Evolutionary conservation across 1,139 yeast species (phyloP), one percentile per base, ranked within the genome.

Genomic region (Barnettozyma hawaiiensis): DNA sequence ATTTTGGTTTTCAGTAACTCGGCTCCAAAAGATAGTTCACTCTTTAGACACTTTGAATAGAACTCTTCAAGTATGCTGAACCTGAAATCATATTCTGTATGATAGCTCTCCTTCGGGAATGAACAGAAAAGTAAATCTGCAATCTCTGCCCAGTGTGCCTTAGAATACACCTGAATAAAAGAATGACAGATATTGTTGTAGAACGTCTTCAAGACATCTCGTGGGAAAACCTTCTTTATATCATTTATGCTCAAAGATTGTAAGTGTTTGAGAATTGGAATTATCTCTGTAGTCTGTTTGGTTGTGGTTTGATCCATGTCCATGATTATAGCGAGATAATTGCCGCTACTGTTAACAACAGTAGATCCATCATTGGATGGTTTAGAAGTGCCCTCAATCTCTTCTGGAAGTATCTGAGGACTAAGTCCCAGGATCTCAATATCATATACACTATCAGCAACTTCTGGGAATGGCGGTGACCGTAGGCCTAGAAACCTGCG

Each of bases 381-480:
- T 9, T n/a, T 26, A 2, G 8, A 6, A 7, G 16, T 26, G 9
- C 16, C 7, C 7, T 6, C 10, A 26, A 9, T 14, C 16, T 26
- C 29, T 5, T 26, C 16, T 26, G n/a, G 18, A 6, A 5, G 19
- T 15, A 36, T n/a, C 2, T 18, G n/a, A 12, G 35, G 28, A 14
- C 32, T 40, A 7, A 23, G 23, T 3, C 42, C 42, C 14, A 39
- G 7, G 4, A 39, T 21, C 12, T 39, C 37, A 27, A 33, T 31
- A 4, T 32, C 20, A 21, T 12, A 9, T n/a, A 5, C 31, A 8
- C 31, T 16, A 12, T 10, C 18, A 3, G 22, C 20, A 5, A 16
- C 18, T 7, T 26, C 27, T 20, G 31, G 31, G 14, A 26, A 36
- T 14, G 39, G 39, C 1, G 15, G 34, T 12, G 27, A 5, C 14